phyloP scores from a whole-genome alignment of 306 rosid genomes.

The Dalbergia cochinchinensis region DNA sequence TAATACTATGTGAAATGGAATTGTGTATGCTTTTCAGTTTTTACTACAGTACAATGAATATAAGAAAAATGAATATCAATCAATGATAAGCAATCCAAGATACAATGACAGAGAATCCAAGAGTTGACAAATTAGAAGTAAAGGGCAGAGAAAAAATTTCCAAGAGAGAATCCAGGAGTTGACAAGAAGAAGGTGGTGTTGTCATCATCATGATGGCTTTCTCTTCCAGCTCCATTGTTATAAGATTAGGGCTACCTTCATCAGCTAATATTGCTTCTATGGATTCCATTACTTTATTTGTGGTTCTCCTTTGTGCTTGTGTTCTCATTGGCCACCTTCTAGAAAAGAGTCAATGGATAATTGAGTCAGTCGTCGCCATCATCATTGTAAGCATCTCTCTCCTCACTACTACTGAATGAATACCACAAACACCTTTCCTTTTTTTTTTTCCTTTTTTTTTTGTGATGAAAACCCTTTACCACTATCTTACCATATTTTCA shows the following conservation, averaged over 20 bases:
- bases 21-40: no score
- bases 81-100: no score
- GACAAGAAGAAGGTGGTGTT: constrained; percentile 2
- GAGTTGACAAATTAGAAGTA: no score
- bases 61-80: no score
- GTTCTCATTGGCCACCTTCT: constrained; percentile 71
- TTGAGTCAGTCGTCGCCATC: constrained; percentile 65
- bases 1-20: no score
- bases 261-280: constrained; percentile 43
- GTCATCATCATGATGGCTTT: constrained; percentile 37
- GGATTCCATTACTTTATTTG: constrained; percentile 60
- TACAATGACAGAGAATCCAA: no score
- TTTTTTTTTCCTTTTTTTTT: no score
- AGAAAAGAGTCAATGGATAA: constrained; percentile 65
- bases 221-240: constrained; percentile 33
- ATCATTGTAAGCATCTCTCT: constrained; percentile 61
- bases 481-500: background rate
- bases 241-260: constrained; percentile 25
- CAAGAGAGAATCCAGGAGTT: no score
- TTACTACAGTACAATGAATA: no score
- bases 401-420: background rate
- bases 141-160: no score
- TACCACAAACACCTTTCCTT: background rate
- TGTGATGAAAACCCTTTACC: background rate
- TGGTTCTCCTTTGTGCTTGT: constrained; percentile 65